These are phyloP conservation scores for Kokia cookei DNA, from an alignment of 441 rosid species.

Conservation along the genomic window DNA sequence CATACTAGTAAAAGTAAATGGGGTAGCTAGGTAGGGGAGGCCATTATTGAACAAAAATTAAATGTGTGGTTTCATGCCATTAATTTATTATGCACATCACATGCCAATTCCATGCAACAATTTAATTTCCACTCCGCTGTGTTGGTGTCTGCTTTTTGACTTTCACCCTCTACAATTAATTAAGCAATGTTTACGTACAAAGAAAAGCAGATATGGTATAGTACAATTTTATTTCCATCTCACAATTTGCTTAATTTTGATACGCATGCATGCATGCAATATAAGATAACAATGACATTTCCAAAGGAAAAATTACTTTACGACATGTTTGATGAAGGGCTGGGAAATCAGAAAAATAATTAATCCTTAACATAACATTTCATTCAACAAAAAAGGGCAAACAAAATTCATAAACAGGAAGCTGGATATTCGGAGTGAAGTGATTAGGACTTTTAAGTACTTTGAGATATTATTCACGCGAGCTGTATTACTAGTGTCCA, in stretches of 20 bases:
- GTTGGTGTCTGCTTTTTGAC: neutral
- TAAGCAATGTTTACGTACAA: too few species aligned
- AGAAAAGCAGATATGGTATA: neutral
- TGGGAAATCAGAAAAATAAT: neutral
- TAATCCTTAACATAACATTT: neutral
- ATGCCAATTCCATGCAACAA: neutral
- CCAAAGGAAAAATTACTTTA: neutral
- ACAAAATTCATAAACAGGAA: neutral
- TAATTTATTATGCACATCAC: neutral
- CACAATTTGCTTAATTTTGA: neutral
- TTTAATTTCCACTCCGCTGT: neutral
- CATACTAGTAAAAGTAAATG: neutral
- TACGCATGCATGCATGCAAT: neutral
- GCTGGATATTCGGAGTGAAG: neutral
- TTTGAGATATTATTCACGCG: neutral
- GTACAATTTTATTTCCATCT: neutral
- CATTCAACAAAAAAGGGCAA: neutral
- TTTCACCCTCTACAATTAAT: neutral
- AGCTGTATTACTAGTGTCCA: neutral
- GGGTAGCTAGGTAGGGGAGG: neutral
- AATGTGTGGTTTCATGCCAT: neutral
- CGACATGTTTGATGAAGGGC: neutral
- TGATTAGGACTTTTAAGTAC: neutral
- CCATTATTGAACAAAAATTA: neutral
- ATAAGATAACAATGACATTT: neutral